Base-by-base conservation (phyloP, 2,329 filamentous ascomycete species). In the Alternaria tenuissima region DNA sequence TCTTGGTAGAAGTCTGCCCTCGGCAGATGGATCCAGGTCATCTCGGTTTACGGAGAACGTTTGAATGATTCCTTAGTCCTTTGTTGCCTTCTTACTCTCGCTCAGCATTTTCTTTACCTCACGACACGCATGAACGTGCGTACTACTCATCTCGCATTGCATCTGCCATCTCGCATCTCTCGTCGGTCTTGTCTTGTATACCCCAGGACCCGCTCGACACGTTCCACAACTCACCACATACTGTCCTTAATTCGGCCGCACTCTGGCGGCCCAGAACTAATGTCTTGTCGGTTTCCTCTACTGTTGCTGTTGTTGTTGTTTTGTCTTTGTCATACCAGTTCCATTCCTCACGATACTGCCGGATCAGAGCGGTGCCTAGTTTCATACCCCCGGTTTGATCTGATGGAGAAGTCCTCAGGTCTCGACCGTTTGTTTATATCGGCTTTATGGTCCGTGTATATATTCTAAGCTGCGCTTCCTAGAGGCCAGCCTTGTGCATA, bases 11-110 rank as follows among this genome's bases (percentile, higher is more conserved):
- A 82, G 79, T 57, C 78, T 79, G 60, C 79, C 78, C 26, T 82
- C 80, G 5, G 77, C 79, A 57, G 81, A 83, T 66, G 81, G 81
- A 38, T 82, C 80, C 26, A 76, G 81, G 68, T 74, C 79, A 48
- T 83, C 81, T 39, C 76, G 76, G 57, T 83, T 83, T 63, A 82
- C 80, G 39, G 81, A 83, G 75, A 80, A 83, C 70, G 81, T 82
- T 46, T 79, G 67, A 78, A 63, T 22, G 57, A 63, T 44, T 47
- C 57, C 32, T 38, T 20, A 52, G 41, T 24, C 32, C 42, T 53
- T 55, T 55, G 14, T 71, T 61, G 61, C 48, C 52, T 71, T 71
- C 62, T 66, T 58, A 65, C 70, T 63, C 64, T 71, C 68, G 46
- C 66, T 71, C 57, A 59, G 64, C 63, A 58, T 52, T 49, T 49